These are phyloP conservation scores for Binderoboletus segoi DNA, from an alignment of 1,284 basidiomycete species.

Conservation along the genomic window DNA sequence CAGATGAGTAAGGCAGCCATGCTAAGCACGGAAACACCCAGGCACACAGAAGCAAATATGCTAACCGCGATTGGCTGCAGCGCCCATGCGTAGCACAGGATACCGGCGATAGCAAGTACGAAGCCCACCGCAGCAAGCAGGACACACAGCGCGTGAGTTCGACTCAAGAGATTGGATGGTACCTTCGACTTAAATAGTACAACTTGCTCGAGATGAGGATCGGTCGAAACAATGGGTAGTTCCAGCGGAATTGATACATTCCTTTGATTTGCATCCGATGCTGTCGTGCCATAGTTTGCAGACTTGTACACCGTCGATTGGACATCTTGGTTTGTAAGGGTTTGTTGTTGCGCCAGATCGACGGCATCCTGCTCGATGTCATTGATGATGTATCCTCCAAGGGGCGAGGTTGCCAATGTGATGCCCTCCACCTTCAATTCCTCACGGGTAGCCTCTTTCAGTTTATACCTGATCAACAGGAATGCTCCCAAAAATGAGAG, in stretches of 20 bases:
- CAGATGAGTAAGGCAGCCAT: conserved; percentile 12
- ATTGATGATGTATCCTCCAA: not conserved
- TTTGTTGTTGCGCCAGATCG: not conserved
- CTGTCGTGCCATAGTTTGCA: not conserved
- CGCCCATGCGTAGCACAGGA: conserved; percentile 55
- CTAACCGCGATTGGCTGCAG: conserved; percentile 45
- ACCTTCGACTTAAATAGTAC: conserved; percentile 35
- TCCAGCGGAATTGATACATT: conserved; percentile 7
- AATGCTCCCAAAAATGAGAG: conserved; percentile 61
- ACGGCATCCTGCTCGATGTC: conserved; percentile 18
- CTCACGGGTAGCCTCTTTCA: conserved; percentile 51
- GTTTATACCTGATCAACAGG: conserved; percentile 56
- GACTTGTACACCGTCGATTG: not conserved
- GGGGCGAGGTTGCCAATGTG: conserved; percentile 24
- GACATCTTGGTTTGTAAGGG: not conserved
- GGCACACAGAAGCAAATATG: conserved; percentile 44
- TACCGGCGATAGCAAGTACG: conserved; percentile 49
- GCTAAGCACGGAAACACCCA: conserved; percentile 32
- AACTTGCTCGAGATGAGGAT: conserved; percentile 50
- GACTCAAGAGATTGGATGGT: conserved; percentile 50
- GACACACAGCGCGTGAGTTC: conserved; percentile 53
- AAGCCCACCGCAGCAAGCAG: conserved; percentile 54
- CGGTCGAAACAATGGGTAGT: conserved; percentile 39
- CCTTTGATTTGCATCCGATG: not conserved
- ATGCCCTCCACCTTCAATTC: conserved; percentile 37